Percentiles rank a stretch among this genome's conserved stretches.
phyloP scores from a whole-genome alignment of 352 stramenopile genomes.

The Thalassiosira hispida region DNA sequence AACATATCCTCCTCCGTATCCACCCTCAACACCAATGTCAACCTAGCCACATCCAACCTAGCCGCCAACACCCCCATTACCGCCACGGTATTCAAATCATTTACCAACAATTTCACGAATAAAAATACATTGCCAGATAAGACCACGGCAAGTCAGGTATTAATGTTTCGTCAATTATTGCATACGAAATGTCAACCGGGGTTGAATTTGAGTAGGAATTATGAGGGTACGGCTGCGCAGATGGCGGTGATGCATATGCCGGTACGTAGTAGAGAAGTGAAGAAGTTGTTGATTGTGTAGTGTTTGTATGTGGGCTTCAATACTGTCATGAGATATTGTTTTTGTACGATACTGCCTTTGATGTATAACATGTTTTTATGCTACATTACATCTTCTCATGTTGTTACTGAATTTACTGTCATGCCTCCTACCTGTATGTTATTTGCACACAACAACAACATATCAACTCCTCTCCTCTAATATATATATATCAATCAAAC shows the following conservation, averaged over 20 bases:
- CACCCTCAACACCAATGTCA: slow-evolving; percentile 1
- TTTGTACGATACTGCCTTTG: not conserved
- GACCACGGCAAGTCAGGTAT: slow-evolving; percentile 77
- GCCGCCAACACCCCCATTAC: not conserved
- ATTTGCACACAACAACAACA: no score
- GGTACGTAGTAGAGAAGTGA: slow-evolving; percentile 9
- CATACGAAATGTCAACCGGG: slow-evolving; percentile 79
- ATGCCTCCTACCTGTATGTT: no score
- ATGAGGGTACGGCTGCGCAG: slow-evolving; percentile 76
- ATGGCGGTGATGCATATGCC: slow-evolving; percentile 81
- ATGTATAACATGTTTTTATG: no score
- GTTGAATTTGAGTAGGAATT: slow-evolving; percentile 69
- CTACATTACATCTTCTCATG: no score
- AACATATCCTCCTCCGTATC: not conserved
- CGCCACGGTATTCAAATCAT: not conserved
- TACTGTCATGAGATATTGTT: not conserved
- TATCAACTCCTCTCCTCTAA: no score
- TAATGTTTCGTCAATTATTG: slow-evolving; percentile 84
- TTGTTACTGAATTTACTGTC: no score
- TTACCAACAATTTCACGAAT: slow-evolving; percentile 20
- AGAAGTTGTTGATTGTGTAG: not conserved
- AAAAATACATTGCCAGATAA: slow-evolving; percentile 74
- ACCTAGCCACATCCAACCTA: not conserved
- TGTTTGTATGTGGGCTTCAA: not conserved
- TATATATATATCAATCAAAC: slow-evolving; percentile 15